phyloP scores from a whole-genome alignment of 495 filamentous ascomycete genomes.

The Penicillium waksmanii region DNA sequence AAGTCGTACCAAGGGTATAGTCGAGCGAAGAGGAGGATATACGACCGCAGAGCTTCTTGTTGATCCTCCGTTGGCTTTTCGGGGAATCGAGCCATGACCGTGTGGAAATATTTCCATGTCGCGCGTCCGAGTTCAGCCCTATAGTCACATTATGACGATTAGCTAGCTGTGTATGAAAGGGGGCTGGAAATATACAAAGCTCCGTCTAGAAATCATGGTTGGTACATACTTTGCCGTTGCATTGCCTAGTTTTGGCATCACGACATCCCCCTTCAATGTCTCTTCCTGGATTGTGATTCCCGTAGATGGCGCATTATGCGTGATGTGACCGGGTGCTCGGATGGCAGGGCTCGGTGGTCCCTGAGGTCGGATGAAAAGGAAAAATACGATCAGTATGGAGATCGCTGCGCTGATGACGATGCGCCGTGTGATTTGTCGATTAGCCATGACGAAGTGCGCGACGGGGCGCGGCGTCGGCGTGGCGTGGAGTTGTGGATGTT shows the following conservation, averaged over 20 bases:
- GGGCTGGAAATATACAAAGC: background rate
- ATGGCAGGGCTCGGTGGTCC: constrained; percentile 46
- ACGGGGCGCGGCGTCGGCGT: background rate
- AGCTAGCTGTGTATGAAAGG: background rate
- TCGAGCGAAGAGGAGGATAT: constrained; percentile 86
- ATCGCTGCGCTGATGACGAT: constrained; percentile 43
- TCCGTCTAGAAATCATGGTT: too few relatives aligned
- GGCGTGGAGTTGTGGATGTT: background rate
- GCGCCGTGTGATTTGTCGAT: constrained; percentile 46
- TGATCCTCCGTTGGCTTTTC: constrained; percentile 83
- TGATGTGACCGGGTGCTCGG: constrained; percentile 48
- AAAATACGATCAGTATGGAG: constrained; percentile 40
- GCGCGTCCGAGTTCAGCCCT: constrained; percentile 88
- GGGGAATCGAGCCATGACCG: constrained; percentile 92
- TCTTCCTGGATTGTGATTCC: constrained; percentile 37
- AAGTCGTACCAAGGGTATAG: constrained; percentile 77
- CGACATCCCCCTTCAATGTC: constrained; percentile 73
- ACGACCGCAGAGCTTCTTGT: constrained; percentile 78
- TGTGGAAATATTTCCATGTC: constrained; percentile 93
- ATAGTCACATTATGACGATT: constrained; percentile 1
- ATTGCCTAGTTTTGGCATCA: constrained; percentile 90
- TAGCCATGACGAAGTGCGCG: constrained; percentile 36
- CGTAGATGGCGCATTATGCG: constrained; percentile 29
- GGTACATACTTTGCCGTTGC: constrained; percentile 70
- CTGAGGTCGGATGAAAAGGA: constrained; percentile 46